phyloP scores from a whole-genome alignment of 2,329 filamentous ascomycete species.

The Paracamarosporium sp. region DNA sequence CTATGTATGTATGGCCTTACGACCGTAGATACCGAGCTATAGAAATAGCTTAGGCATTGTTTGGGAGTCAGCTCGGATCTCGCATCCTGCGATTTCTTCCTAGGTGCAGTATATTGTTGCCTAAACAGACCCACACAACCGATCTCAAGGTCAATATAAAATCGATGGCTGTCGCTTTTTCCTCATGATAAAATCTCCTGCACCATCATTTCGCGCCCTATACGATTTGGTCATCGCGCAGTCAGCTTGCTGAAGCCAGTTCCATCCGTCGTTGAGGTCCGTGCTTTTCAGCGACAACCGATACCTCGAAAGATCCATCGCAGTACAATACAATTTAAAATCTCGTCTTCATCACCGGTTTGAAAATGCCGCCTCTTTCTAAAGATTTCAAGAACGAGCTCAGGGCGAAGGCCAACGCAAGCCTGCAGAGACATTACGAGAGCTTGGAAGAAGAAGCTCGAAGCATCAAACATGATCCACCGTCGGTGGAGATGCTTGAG shows the following conservation, averaged over 20 bases:
- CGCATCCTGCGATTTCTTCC: not conserved
- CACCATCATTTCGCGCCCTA: no score
- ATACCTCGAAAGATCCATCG: no score
- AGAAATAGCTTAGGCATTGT: no score
- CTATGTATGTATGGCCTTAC: no score
- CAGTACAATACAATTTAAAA: no score
- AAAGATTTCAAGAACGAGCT: conserved; percentile 5
- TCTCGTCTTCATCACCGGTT: not conserved
- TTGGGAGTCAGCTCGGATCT: not conserved
- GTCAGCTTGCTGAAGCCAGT: no score
- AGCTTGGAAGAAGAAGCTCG: not conserved
- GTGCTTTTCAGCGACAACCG: no score
- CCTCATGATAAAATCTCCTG: no score
- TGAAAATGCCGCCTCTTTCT: not conserved
- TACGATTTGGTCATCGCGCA: no score
- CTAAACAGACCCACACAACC: not conserved
- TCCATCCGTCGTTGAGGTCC: no score
- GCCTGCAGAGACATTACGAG: conserved; percentile 2
- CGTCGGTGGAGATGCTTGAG: not conserved
- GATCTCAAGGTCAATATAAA: not conserved
- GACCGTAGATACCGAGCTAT: no score
- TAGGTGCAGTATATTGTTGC: not conserved
- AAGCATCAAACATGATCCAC: not conserved
- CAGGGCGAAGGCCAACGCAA: not conserved
- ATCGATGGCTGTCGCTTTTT: no score